phyloP scores from a whole-genome alignment of 495 filamentous ascomycete genomes.

The Aspergillus sclerotioniger region DNA sequence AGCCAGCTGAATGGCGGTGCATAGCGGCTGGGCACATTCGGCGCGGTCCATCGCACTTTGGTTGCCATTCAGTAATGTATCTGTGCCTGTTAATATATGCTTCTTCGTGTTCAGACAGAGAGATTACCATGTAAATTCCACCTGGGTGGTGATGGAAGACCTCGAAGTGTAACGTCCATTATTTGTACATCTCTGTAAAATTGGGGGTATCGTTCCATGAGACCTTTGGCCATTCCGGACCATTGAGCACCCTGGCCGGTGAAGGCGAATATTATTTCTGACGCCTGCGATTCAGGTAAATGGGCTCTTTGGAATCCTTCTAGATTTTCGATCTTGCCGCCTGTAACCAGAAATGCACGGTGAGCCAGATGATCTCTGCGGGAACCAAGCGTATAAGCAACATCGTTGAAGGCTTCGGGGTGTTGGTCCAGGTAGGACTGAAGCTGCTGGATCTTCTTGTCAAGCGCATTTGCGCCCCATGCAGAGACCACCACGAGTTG shows the following conservation, averaged over 20 bases:
- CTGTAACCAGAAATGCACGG: not conserved
- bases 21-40: constrained; percentile 23
- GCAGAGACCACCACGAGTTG: not conserved
- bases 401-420: not conserved
- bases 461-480: not conserved
- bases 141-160: constrained; percentile 6
- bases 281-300: not conserved
- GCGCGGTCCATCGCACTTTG: not conserved
- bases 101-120: not conserved
- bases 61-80: not conserved
- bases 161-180: constrained; percentile 12
- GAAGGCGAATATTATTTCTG: constrained; percentile 15
- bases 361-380: not conserved
- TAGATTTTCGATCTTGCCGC: not conserved
- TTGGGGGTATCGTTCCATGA: not conserved
- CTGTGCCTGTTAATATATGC: constrained; percentile 1
- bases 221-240: constrained; percentile 27
- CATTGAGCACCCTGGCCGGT: constrained; percentile 33
- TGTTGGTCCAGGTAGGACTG: not conserved
- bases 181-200: constrained; percentile 8
- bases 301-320: not conserved
- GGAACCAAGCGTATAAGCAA: not conserved
- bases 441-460: not conserved
- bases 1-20: constrained; percentile 32
- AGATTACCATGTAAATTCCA: constrained; percentile 17